Percentiles rank a stretch among this genome's conserved stretches.
Evolutionary conservation across 306 rosid genomes (phyloP).

Genomic region (Hippophae rhamnoides): DNA sequence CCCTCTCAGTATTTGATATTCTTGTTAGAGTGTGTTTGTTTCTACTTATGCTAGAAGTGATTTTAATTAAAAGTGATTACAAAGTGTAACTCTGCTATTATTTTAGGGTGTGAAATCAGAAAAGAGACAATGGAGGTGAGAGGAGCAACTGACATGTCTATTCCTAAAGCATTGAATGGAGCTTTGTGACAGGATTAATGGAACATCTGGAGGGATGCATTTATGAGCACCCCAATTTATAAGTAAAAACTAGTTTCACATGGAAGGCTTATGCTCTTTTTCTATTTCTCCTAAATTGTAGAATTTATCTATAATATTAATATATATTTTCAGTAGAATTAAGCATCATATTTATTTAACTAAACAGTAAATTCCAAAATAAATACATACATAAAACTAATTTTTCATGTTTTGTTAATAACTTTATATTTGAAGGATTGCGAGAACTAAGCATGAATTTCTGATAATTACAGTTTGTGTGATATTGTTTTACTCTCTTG

Average conservation of each 20-base stretch:
- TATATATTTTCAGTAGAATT: no score
- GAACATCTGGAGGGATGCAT: no score
- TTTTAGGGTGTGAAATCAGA: slow-evolving; percentile 22
- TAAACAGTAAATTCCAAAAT: no score
- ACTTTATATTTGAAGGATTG: no score
- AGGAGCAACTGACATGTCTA: neutral
- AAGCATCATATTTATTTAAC: no score
- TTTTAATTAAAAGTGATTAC: neutral
- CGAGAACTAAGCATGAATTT: no score
- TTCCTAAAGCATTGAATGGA: slow-evolving; percentile 1
- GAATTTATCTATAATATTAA: no score
- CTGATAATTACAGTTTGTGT: no score
- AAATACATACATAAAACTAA: no score
- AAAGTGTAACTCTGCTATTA: slow-evolving; percentile 5
- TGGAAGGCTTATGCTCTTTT: neutral
- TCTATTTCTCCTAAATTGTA: neutral
- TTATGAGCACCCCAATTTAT: neutral
- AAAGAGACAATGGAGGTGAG: slow-evolving; percentile 2
- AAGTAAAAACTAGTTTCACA: neutral
- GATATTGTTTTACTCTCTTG: no score
- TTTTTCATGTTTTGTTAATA: no score
- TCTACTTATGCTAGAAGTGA: neutral
- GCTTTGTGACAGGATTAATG: neutral
- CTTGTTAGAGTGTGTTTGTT: neutral
- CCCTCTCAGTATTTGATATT: neutral